Evolutionary conservation across 148 eudicot genomes (phyloP).

Genomic region (Persicaria tinctoria): DNA sequence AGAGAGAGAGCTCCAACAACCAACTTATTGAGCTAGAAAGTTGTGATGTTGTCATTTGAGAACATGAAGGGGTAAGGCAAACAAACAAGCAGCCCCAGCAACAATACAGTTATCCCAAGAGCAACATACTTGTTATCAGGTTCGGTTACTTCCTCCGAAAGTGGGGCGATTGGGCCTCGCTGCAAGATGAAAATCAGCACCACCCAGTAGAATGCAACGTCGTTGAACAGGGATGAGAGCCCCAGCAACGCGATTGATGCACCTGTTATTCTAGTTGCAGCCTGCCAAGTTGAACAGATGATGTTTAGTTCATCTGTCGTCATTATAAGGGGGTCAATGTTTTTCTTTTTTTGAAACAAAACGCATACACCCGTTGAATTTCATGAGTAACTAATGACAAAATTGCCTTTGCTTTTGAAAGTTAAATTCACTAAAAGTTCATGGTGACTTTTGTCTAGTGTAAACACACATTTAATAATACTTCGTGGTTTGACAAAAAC

Average conservation of each 20-base stretch:
- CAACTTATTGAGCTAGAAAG: constrained; percentile 26
- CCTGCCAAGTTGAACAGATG: constrained; percentile 36
- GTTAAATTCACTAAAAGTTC: too few species aligned
- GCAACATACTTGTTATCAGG: constrained; percentile 65
- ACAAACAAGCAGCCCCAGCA: constrained; percentile 78
- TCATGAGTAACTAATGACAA: too few species aligned
- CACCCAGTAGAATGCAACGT: constrained; percentile 96
- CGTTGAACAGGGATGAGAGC: constrained; percentile 68
- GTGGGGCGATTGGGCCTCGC: constrained; percentile 87
- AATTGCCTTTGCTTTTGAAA: too few species aligned
- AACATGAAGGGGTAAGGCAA: constrained; percentile 91
- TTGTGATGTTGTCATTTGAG: constrained; percentile 39
- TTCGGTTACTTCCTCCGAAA: constrained; percentile 76
- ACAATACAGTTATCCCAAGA: constrained; percentile 61
- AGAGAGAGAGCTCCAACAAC: neutral
- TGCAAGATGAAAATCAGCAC: constrained; percentile 85
- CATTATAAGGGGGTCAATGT: too few species aligned
- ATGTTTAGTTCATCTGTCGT: neutral
- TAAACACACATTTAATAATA: too few species aligned
- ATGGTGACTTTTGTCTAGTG: too few species aligned
- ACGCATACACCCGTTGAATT: too few species aligned
- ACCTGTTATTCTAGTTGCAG: constrained; percentile 55
- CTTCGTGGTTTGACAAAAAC: too few species aligned
- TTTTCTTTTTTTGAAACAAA: too few species aligned
- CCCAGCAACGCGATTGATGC: constrained; percentile 80